Conservation (phyloP, 805 yeast species). For the Metschnikowia baotianmanensis region DNA sequence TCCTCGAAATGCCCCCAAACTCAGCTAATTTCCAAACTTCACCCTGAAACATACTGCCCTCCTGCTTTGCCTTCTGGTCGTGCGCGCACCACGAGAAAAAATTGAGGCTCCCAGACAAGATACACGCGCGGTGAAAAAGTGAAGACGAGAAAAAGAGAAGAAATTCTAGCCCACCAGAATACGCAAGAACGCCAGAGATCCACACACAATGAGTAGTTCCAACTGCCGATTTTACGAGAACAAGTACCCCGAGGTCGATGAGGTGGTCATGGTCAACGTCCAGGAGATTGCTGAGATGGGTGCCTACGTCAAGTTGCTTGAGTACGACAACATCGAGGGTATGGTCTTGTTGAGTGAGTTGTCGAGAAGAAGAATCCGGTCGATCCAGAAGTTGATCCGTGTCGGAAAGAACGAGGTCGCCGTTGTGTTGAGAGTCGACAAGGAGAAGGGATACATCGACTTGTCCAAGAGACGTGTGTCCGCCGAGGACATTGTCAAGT, state of each 20-base stretch:
- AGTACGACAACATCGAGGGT: slow-evolving; percentile 97
- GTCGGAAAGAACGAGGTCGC: slow-evolving; percentile 99
- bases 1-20: neutral
- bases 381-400: slow-evolving; percentile 94
- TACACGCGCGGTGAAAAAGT: neutral
- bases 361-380: slow-evolving; percentile 97
- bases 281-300: slow-evolving; percentile 99
- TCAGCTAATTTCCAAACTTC: too few relatives aligned
- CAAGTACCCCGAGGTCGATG: slow-evolving; percentile 98
- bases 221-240: slow-evolving; percentile 97
- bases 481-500: slow-evolving; percentile 94
- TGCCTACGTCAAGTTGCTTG: slow-evolving; percentile 92
- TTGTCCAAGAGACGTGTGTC: slow-evolving; percentile 96
- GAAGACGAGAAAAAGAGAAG: neutral
- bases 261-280: slow-evolving; percentile 98
- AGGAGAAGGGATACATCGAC: slow-evolving; percentile 98
- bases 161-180: too few relatives aligned
- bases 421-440: slow-evolving; percentile 95
- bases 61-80: slow-evolving; percentile 8
- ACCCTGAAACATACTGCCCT: too few relatives aligned
- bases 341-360: slow-evolving; percentile 95
- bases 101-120: neutral
- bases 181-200: neutral
- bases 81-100: slow-evolving; percentile 6
- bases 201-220: slow-evolving; percentile 65